Percentiles rank a stretch among this genome's conserved stretches.
These are phyloP conservation scores for Umbellularia californica DNA, from an alignment of 164 flowering plant species.

Conservation along the genomic window DNA sequence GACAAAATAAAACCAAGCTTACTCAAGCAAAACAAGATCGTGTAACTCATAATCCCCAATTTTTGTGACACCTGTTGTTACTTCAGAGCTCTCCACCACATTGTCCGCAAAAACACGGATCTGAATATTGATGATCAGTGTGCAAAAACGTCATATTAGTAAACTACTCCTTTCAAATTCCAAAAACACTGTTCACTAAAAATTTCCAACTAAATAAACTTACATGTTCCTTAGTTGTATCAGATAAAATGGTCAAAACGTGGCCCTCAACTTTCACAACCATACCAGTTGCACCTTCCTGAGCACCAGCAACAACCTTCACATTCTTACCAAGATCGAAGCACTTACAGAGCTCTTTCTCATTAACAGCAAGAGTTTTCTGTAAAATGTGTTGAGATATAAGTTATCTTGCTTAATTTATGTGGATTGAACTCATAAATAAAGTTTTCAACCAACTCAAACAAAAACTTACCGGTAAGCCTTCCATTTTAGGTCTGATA, in stretches of 20 bases:
- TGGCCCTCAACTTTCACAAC: slow-evolving; percentile 92
- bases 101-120: slow-evolving; percentile 90
- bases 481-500: slow-evolving; percentile 76
- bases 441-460: not conserved
- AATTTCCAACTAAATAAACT: slow-evolving; percentile 17
- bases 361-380: slow-evolving; percentile 75
- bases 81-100: slow-evolving; percentile 97
- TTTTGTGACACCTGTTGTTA: slow-evolving; percentile 80
- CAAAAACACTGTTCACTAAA: not conserved
- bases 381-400: slow-evolving; percentile 17
- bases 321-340: slow-evolving; percentile 97
- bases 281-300: slow-evolving; percentile 97
- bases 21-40: slow-evolving; percentile 94
- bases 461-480: slow-evolving; percentile 54
- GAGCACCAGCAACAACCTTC: slow-evolving; percentile 86
- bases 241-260: slow-evolving; percentile 78
- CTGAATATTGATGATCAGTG: slow-evolving; percentile 28
- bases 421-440: not conserved
- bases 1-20: slow-evolving; percentile 1
- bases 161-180: not conserved
- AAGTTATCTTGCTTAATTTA: not conserved
- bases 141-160: not conserved
- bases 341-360: slow-evolving; percentile 86
- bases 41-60: slow-evolving; percentile 99
- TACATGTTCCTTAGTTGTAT: slow-evolving; percentile 92